Percentiles rank a stretch among this genome's conserved stretches.
Evolutionary conservation across 2,329 filamentous ascomycete genomes (phyloP).

Genomic region (Gyromitra esculenta): DNA sequence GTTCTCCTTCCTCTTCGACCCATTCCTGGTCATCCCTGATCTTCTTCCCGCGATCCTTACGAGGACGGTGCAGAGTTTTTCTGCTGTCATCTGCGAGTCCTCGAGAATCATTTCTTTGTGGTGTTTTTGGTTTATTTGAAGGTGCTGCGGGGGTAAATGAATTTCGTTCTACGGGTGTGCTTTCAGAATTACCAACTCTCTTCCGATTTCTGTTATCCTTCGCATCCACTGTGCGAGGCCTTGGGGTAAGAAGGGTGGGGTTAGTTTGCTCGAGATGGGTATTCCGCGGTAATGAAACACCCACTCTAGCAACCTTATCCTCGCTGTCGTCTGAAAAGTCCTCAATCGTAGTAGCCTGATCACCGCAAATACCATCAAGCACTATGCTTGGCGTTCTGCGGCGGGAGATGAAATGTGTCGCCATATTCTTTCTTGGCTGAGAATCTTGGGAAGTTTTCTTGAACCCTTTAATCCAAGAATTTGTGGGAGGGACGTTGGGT

Average conservation of each 20-base stretch:
- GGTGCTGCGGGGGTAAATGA: constrained; percentile 2
- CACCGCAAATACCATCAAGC: constrained; percentile 3
- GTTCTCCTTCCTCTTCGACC: constrained; percentile 16
- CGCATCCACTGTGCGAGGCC: neutral
- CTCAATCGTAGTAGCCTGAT: constrained; percentile 16
- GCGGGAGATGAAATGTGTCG: constrained; percentile 18
- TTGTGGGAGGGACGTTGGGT: neutral
- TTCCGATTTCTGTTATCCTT: constrained; percentile 6
- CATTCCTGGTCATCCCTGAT: constrained; percentile 42
- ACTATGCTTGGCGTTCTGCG: constrained; percentile 11
- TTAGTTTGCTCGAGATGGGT: constrained; percentile 12
- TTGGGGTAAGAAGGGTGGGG: constrained; percentile 6
- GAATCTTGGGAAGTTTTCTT: constrained; percentile 22
- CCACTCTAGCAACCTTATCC: neutral
- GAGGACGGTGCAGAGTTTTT: constrained; percentile 23
- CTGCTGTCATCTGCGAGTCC: constrained; percentile 10
- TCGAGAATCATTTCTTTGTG: constrained; percentile 17
- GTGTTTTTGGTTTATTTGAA: constrained; percentile 28
- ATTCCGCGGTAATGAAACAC: neutral
- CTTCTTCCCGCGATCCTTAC: constrained; percentile 38
- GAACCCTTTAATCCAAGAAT: constrained; percentile 16
- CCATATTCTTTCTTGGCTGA: constrained; percentile 35
- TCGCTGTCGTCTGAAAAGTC: constrained; percentile 14
- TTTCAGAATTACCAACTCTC: constrained; percentile 6
- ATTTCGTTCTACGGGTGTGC: constrained; percentile 13